Base-by-base conservation (phyloP, 2,329 filamentous ascomycete species). In the Aureobasidium pullulans region DNA sequence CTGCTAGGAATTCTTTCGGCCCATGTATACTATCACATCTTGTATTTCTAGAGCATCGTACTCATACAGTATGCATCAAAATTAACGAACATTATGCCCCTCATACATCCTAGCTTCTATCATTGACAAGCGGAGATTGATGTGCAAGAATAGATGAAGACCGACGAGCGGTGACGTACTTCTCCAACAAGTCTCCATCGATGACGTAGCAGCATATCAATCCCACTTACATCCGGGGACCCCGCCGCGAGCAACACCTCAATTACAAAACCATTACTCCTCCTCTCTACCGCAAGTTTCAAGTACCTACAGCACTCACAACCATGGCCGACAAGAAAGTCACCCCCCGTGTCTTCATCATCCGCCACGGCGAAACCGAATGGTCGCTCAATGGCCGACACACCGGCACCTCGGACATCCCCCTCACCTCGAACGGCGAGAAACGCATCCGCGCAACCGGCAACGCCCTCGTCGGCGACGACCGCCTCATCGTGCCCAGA, bases 311-410 rank as follows among this genome's bases (percentile, higher is more conserved):
- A 4, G 23, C 23, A 23, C 23, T 23, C 23, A 23, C 31, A 37
- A 50, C 3, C 10, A 56, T 56, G 52, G 10, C 39, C 31, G 52
- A 56, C 52, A 44, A 56, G 5, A 59, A 59, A 32, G 74, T 75
- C 11, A 76, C 76, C 28, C 77, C 77, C 6, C 72, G 77, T 52
- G 76, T 80, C 69, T 80, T 80, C 72, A 77, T 80, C 63, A 73
- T 80, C 67, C 89, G 92, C 66, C 92, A 96, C 70, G 93, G 92
- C 75, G 90, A 96, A 77, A 97, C 92, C 4, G 90, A 96, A 77
- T 97, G 92, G 92, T 95, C 89, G 5, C 84, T 96, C 49, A 87
- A 87, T 66, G 92, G 71, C 16, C 66, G 85, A 56, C 90, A 96
- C 75, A 97, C 93, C 0, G 88, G 91, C 54, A 81, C 78, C 31